Conservation (phyloP, 495 filamentous ascomycete genomes). For the Symbiotaphrina buchneri region DNA sequence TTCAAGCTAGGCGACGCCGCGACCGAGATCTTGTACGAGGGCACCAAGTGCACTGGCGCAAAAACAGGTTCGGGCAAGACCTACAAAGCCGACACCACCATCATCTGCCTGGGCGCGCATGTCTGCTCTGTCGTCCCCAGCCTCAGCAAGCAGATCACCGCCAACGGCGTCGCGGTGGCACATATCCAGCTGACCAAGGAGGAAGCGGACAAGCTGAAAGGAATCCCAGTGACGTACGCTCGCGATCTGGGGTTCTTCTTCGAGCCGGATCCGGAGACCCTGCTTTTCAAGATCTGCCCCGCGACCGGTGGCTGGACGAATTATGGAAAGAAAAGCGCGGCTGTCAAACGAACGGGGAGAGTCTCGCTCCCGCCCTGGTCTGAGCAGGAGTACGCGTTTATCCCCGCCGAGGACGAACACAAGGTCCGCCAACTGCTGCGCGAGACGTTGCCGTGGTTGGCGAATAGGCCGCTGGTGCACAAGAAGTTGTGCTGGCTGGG, state of each 20-base stretch:
- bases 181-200: conserved; percentile 28
- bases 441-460: too few species aligned
- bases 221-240: conserved; percentile 29
- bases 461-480: too few species aligned
- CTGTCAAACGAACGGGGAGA: too few species aligned
- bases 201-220: conserved; percentile 23
- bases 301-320: conserved; percentile 31
- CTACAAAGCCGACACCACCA: conserved; percentile 15
- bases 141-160: conserved; percentile 18
- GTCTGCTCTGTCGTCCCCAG: conserved; percentile 17
- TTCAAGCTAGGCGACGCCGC: too few species aligned
- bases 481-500: too few species aligned
- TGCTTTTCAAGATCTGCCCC: conserved; percentile 29
- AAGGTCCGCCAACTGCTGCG: too few species aligned
- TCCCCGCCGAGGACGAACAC: too few species aligned
- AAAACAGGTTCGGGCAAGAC: conserved; percentile 15
- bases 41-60: conserved; percentile 15
- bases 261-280: conserved; percentile 28
- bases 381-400: too few species aligned
- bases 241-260: conserved; percentile 37
- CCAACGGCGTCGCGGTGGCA: conserved; percentile 26
- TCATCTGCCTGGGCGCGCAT: conserved; percentile 21
- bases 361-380: too few species aligned
- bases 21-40: too few species aligned
- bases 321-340: too few species aligned